Conservation (phyloP, 1,284 basidiomycete species). For the Neonothopanus nambi region DNA sequence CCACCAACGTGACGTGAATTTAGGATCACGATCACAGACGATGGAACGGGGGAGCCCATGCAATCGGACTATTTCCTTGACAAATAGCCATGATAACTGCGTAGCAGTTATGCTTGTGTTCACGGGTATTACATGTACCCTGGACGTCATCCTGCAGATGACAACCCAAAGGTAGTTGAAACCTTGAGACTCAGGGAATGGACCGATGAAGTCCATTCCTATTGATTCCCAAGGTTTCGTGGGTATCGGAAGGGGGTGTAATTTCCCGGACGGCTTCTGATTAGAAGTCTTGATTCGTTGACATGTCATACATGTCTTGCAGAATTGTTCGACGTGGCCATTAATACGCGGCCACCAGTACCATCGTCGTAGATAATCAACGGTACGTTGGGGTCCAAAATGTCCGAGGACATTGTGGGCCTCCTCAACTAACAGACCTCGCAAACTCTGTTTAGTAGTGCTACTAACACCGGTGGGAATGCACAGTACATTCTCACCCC, state of each 20-base stretch:
- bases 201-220: constrained; percentile 39
- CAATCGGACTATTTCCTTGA: constrained; percentile 24
- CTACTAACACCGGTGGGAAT: constrained; percentile 6
- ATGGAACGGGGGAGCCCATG: constrained; percentile 27
- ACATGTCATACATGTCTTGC: constrained; percentile 24
- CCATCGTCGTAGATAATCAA: constrained; percentile 23
- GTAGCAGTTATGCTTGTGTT: constrained; percentile 16
- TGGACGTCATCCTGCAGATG: constrained; percentile 21
- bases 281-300: constrained; percentile 23
- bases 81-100: constrained; percentile 21
- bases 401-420: constrained; percentile 22
- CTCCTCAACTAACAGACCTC: constrained; percentile 21
- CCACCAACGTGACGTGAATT: constrained; percentile 31
- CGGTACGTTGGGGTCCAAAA: constrained; percentile 19
- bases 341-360: constrained; percentile 27
- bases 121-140: constrained; percentile 23
- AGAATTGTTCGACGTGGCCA: constrained; percentile 20
- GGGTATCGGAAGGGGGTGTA: constrained; percentile 28
- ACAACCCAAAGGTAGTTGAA: constrained; percentile 23
- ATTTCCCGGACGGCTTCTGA: constrained; percentile 19
- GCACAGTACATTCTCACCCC: constrained; percentile 15
- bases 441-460: constrained; percentile 4
- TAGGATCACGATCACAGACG: constrained; percentile 26
- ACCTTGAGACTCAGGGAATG: constrained; percentile 23
- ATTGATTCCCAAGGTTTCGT: constrained; percentile 33